These are phyloP conservation scores for Porpolomopsis calyptriformis DNA, from an alignment of 768 basidiomycete species.

Conservation along the genomic window DNA sequence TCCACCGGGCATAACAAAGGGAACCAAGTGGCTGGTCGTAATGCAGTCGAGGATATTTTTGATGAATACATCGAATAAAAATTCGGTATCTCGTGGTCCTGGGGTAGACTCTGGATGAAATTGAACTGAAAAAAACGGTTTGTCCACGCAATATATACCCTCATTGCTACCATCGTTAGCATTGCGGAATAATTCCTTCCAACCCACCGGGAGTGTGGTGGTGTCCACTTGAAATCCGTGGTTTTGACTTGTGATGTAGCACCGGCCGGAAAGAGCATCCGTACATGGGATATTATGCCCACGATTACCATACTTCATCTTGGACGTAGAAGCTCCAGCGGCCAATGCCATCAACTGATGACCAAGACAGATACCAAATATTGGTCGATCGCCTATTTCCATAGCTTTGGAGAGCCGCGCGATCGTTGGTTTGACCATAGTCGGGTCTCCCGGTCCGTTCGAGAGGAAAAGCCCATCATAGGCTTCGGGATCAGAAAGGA, in stretches of 20 bases:
- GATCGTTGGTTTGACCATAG: constrained; percentile 68
- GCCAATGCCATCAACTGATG: constrained; percentile 95
- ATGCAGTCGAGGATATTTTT: constrained; percentile 72
- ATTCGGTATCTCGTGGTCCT: constrained; percentile 96
- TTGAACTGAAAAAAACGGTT: constrained; percentile 97
- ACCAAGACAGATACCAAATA: constrained; percentile 98
- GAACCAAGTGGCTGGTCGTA: constrained; percentile 39
- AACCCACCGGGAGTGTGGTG: constrained; percentile 62
- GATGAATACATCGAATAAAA: constrained; percentile 96
- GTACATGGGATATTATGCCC: constrained; percentile 99
- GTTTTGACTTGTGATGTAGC: constrained; percentile 99
- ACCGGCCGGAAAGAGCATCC: constrained; percentile 83
- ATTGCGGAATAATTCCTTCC: constrained; percentile 92
- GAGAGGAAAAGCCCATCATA: constrained; percentile 96
- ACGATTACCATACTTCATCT: constrained; percentile 99
- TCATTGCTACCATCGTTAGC: constrained; percentile 98
- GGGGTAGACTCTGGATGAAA: constrained; percentile 98
- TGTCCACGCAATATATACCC: constrained; percentile 86
- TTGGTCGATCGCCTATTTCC: constrained; percentile 67
- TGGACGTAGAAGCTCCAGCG: constrained; percentile 86
- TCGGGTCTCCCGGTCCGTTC: constrained; percentile 96
- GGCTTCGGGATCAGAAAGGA: constrained; percentile 63
- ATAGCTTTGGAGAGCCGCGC: constrained; percentile 54
- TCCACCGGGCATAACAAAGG: constrained; percentile 68
- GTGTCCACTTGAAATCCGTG: constrained; percentile 95